These are phyloP conservation scores for Ogataea chonburiensis DNA, from an alignment of 805 yeast species.

Conservation along the genomic window DNA sequence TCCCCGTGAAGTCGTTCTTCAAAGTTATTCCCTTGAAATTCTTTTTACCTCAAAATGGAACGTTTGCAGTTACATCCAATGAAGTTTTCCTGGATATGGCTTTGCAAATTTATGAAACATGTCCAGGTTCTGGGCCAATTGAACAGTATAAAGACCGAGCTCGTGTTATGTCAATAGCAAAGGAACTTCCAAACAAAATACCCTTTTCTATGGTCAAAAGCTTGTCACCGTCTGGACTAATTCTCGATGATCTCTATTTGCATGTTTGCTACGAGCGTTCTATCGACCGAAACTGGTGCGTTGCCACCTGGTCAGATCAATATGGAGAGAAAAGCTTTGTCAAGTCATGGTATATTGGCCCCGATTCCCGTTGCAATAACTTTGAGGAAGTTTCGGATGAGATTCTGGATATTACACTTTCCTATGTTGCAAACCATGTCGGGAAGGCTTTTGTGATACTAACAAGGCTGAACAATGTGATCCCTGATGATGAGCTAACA, in stretches of 20 bases:
- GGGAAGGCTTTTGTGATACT: constrained; percentile 64
- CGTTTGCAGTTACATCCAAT: constrained; percentile 32
- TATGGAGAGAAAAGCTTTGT: constrained; percentile 62
- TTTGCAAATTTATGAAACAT: constrained; percentile 55
- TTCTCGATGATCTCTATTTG: constrained; percentile 69
- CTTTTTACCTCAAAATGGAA: constrained; percentile 37
- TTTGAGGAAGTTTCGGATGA: constrained; percentile 62
- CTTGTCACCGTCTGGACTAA: constrained; percentile 37
- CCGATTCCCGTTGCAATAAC: constrained; percentile 31
- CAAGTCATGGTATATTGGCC: constrained; percentile 57
- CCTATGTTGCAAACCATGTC: constrained; percentile 40
- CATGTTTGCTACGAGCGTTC: constrained; percentile 88
- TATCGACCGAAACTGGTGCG: constrained; percentile 77
- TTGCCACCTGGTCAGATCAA: constrained; percentile 89
- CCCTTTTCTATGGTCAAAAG: constrained; percentile 43
- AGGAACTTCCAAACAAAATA: constrained; percentile 42
- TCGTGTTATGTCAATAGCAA: constrained; percentile 40
- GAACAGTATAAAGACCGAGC: constrained; percentile 27
- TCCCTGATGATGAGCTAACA: constrained; percentile 78
- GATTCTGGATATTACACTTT: constrained; percentile 59
- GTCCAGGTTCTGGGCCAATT: constrained; percentile 35
- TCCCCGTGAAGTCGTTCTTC: constrained; percentile 26
- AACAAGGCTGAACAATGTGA: constrained; percentile 67
- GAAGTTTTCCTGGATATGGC: constrained; percentile 44
- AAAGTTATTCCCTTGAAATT: constrained; percentile 44